Conservation (phyloP, 2,329 filamentous ascomycete species). For the Ambrosiella beaveri region DNA sequence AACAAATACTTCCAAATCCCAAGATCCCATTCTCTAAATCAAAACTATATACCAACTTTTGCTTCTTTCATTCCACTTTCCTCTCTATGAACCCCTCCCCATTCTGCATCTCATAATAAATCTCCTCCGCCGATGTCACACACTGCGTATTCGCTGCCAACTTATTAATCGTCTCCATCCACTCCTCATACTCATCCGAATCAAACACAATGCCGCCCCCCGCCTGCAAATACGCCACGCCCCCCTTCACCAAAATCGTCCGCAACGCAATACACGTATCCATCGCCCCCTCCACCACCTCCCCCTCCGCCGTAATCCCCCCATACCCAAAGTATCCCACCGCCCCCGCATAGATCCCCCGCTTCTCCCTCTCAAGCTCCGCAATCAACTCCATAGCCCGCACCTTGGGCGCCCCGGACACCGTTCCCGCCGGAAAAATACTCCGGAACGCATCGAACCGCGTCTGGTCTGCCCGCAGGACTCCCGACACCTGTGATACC, state of each 20-base stretch:
- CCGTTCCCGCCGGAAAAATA: slow-evolving; percentile 93
- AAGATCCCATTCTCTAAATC: too few relatives aligned
- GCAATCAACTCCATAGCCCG: slow-evolving; percentile 94
- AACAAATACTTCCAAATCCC: neutral
- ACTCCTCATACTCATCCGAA: slow-evolving; percentile 79
- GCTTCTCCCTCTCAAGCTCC: slow-evolving; percentile 83
- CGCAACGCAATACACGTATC: slow-evolving; percentile 67
- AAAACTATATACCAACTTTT: too few relatives aligned
- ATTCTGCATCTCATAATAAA: slow-evolving; percentile 27
- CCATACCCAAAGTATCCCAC: slow-evolving; percentile 94
- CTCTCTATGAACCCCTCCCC: neutral
- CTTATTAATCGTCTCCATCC: slow-evolving; percentile 93
- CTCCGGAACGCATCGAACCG: slow-evolving; percentile 90
- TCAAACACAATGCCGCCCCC: slow-evolving; percentile 86
- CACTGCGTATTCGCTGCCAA: slow-evolving; percentile 76
- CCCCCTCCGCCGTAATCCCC: slow-evolving; percentile 45
- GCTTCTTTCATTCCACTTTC: neutral
- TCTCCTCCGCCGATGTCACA: slow-evolving; percentile 65
- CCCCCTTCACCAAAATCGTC: slow-evolving; percentile 89
- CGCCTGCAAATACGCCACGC: slow-evolving; percentile 79
- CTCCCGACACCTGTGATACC: slow-evolving; percentile 84
- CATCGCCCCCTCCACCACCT: slow-evolving; percentile 66
- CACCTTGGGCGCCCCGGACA: slow-evolving; percentile 89
- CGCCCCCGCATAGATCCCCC: slow-evolving; percentile 86
- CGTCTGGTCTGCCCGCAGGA: slow-evolving; percentile 67